These are phyloP conservation scores for Liquidambar formosana DNA, from an alignment of 164 flowering plant genomes.

Conservation along the genomic window DNA sequence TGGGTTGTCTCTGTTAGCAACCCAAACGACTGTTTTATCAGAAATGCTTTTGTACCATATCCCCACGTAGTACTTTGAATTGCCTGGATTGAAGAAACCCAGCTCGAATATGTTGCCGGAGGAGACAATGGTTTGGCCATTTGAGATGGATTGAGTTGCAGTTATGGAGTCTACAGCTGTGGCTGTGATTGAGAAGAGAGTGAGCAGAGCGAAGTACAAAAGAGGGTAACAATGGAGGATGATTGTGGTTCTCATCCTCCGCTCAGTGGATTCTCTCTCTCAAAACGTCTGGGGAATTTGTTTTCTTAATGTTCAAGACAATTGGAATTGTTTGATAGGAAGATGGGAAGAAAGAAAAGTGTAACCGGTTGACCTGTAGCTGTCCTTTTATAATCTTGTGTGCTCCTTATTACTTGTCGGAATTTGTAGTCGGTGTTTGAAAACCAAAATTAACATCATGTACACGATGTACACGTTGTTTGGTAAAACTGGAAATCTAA, in stretches of 20 bases:
- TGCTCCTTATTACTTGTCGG: too few relatives aligned
- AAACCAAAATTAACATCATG: too few relatives aligned
- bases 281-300: neutral
- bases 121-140: conserved; percentile 33
- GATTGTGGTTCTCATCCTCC: conserved; percentile 11
- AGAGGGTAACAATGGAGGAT: conserved; percentile 9
- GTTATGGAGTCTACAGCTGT: conserved; percentile 25
- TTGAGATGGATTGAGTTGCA: conserved; percentile 12
- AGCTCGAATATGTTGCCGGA: conserved; percentile 31
- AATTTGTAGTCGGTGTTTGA: too few relatives aligned
- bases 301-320: neutral
- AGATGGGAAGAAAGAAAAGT: conserved; percentile 2
- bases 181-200: conserved; percentile 11
- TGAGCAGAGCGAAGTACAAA: conserved; percentile 10
- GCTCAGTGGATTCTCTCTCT: neutral
- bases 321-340: conserved; percentile 6
- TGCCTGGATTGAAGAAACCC: conserved; percentile 36
- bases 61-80: conserved; percentile 37
- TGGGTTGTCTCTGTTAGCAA: conserved; percentile 61
- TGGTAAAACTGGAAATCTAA: too few relatives aligned
- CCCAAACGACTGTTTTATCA: conserved; percentile 44
- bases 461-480: too few relatives aligned
- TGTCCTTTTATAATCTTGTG: too few relatives aligned
- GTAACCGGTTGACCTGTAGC: too few relatives aligned
- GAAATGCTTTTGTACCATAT: conserved; percentile 42